Evolutionary conservation across 768 basidiomycete genomes (phyloP), one percentile per base, ranked within the genome.

Genomic region (Dioszegia hungarica): DNA sequence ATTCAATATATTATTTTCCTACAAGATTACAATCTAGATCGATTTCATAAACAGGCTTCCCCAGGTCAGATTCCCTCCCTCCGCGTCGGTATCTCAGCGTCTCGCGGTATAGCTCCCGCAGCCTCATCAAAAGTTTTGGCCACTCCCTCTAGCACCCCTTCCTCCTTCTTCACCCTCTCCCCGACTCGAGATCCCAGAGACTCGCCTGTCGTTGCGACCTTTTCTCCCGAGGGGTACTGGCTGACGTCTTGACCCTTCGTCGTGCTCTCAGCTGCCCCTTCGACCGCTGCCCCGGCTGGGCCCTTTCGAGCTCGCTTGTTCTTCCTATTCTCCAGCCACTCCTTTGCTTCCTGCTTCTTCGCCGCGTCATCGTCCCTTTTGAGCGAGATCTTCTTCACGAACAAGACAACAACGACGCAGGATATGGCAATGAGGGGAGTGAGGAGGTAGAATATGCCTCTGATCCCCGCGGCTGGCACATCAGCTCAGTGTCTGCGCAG

Each of bases 311-410:
- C 33, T 22, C 56, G 40, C 54, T 71, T 71, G 12, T 50, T 57
- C 46, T 68, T 69, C 27, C 70, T 68, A 40, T 61, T 62, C 29
- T 72, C 72, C 3, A 72, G 57, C 74, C 75, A 74, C 43, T 56
- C 68, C 57, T 78, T 72, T 12, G 66, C 76, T 63, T 77, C 70
- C 6, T 59, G 70, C 56, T 77, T 78, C 51, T 83, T 74, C 11
- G 39, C 59, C 53, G 74, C 66, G 17, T 79, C 80, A 66, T 86
- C 86, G 1, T 71, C 80, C 34, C 85, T 75, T 31, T 79, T 82
- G 34, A 88, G 75, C 27, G 85, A 81, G 54, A 82, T 80, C 60
- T 84, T 82, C 56, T 82, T 82, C 63, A 86, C 85, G 79, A 87
- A 81, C 43, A 82, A 59, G 12, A 85, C 67, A 56, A 82, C 81